These are phyloP conservation scores for Hymenoscyphus scutula DNA, from an alignment of 2,329 filamentous ascomycete species.

Conservation along the genomic window DNA sequence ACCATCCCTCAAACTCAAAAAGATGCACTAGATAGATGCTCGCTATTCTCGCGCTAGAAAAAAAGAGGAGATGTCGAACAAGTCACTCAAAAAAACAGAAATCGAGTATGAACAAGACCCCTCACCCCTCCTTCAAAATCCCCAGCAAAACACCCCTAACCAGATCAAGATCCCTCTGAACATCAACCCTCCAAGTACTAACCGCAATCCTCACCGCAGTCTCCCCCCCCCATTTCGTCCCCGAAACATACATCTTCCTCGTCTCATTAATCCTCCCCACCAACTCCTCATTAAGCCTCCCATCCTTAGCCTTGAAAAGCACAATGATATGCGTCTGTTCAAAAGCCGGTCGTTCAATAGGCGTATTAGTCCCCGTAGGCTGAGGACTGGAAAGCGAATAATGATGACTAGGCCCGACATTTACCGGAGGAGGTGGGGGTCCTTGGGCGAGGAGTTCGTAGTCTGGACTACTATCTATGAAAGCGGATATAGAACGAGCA, in stretches of 20 bases:
- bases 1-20: too few relatives aligned
- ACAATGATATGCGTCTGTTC: constrained; percentile 57
- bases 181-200: constrained; percentile 77
- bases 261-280: constrained; percentile 70
- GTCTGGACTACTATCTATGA: constrained; percentile 56
- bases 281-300: constrained; percentile 62
- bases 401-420: background rate
- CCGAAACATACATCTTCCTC: constrained; percentile 76
- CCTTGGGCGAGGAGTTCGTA: constrained; percentile 65
- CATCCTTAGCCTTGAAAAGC: constrained; percentile 71
- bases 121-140: constrained; percentile 8
- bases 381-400: constrained; percentile 1
- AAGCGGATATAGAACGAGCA: constrained; percentile 64
- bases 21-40: too few relatives aligned
- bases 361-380: constrained; percentile 43
- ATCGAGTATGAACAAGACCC: background rate
- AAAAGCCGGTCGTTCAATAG: constrained; percentile 10
- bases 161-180: constrained; percentile 63
- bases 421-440: constrained; percentile 34
- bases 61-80: too few relatives aligned
- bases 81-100: too few relatives aligned
- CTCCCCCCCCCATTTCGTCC: constrained; percentile 71
- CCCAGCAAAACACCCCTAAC: constrained; percentile 59
- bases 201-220: constrained; percentile 81
- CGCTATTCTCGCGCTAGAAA: too few relatives aligned